These are phyloP conservation scores for Pleodorina starrii DNA, from an alignment of 139 green algal species.

Conservation along the genomic window DNA sequence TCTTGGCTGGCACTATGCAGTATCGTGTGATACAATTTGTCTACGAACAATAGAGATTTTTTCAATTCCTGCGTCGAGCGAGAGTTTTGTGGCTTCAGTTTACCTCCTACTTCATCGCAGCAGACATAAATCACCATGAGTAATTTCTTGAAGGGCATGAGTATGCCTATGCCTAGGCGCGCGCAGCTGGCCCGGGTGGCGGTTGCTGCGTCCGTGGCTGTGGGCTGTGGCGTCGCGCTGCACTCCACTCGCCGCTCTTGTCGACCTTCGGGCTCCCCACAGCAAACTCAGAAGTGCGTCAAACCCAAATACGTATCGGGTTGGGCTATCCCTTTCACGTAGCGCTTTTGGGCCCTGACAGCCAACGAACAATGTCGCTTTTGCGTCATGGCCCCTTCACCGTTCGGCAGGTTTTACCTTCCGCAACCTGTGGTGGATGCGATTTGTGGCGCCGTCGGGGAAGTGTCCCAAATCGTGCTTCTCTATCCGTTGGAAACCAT, in stretches of 20 bases:
- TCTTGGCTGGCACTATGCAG: neutral
- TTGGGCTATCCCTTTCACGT: too few relatives aligned
- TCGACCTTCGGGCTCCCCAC: neutral
- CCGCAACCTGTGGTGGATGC: constrained; percentile 62
- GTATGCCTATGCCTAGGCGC: neutral
- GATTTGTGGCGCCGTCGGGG: constrained; percentile 71
- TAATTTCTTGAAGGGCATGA: constrained; percentile 34
- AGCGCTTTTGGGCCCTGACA: too few relatives aligned
- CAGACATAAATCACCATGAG: neutral
- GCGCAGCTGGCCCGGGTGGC: constrained; percentile 14
- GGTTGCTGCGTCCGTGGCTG: constrained; percentile 3
- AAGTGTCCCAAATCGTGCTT: constrained; percentile 71
- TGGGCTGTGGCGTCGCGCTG: constrained; percentile 5
- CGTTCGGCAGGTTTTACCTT: too few relatives aligned
- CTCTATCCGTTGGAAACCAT: constrained; percentile 83
- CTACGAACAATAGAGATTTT: constrained; percentile 1
- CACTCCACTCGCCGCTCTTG: neutral
- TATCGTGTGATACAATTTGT: constrained; percentile 10
- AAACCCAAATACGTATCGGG: too few relatives aligned
- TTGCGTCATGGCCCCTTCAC: too few relatives aligned
- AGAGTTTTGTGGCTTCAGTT: neutral
- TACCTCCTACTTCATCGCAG: neutral
- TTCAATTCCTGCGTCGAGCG: neutral
- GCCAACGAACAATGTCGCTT: too few relatives aligned
- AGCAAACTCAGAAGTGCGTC: too few relatives aligned